phyloP scores from a whole-genome alignment of 2,329 filamentous ascomycete species.

The Aspergillus sp. region DNA sequence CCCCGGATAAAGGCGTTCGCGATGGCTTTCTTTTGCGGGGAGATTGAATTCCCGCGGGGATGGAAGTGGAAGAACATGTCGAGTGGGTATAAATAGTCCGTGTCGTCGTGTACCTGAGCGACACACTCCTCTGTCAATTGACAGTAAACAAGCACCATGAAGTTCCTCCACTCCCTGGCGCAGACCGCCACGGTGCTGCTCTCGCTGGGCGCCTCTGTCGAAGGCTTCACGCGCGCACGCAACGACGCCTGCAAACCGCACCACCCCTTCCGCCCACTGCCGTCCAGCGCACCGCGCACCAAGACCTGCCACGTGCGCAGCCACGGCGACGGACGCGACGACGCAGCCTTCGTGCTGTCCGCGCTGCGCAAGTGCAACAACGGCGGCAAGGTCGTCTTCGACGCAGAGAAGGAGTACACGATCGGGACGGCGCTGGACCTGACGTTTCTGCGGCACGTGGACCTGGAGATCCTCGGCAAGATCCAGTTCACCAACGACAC shows the following conservation, averaged over 20 bases:
- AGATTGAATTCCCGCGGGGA: no score
- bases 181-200: constrained; percentile 22
- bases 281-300: constrained; percentile 21
- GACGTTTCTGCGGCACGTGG: constrained; percentile 63
- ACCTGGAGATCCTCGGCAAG: constrained; percentile 61
- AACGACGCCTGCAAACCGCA: constrained; percentile 27
- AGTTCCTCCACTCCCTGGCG: constrained; percentile 19
- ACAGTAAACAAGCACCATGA: constrained; percentile 21
- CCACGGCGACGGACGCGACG: constrained; percentile 41
- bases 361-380: constrained; percentile 62
- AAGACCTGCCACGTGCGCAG: constrained; percentile 30
- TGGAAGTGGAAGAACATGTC: background rate
- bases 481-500: constrained; percentile 66
- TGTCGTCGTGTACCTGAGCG: no score
- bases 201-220: constrained; percentile 17
- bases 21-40: background rate
- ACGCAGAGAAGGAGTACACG: constrained; percentile 55
- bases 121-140: background rate
- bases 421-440: constrained; percentile 65
- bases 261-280: constrained; percentile 29
- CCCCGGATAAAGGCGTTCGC: background rate
- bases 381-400: constrained; percentile 62
- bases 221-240: constrained; percentile 20
- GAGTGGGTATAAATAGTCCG: no score
- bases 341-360: constrained; percentile 52